phyloP scores from a whole-genome alignment of 495 filamentous ascomycete genomes.

The Polyplosphaeria fusca region DNA sequence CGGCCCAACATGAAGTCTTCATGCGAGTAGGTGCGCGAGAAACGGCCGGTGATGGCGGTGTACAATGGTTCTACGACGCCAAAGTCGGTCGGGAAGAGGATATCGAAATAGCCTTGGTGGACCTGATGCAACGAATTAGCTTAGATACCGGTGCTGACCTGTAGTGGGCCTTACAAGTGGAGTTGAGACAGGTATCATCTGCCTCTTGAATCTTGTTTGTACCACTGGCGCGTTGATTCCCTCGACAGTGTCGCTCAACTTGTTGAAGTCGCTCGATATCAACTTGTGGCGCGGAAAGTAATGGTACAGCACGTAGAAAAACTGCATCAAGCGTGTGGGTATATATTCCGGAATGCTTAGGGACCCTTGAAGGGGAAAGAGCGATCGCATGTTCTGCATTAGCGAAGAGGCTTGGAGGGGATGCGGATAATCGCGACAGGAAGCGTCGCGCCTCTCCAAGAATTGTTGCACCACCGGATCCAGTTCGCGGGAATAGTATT shows the following conservation, averaged over 20 bases:
- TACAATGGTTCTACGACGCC: slow-evolving; percentile 83
- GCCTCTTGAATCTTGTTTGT: slow-evolving; percentile 83
- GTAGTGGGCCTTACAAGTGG: slow-evolving; percentile 66
- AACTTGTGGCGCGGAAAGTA: slow-evolving; percentile 89
- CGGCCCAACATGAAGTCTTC: slow-evolving; percentile 86
- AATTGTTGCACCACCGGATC: slow-evolving; percentile 83
- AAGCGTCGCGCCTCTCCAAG: slow-evolving; percentile 69
- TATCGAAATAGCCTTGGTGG: slow-evolving; percentile 97
- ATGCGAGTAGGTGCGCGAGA: slow-evolving; percentile 79
- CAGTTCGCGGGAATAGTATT: slow-evolving; percentile 76
- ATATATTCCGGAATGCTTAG: slow-evolving; percentile 84
- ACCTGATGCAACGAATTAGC: slow-evolving; percentile 53
- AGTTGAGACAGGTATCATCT: slow-evolving; percentile 83
- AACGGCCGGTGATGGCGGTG: slow-evolving; percentile 81
- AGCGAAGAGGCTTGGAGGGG: slow-evolving; percentile 54
- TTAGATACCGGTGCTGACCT: neutral
- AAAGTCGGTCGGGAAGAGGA: slow-evolving; percentile 97
- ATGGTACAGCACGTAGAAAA: slow-evolving; percentile 82
- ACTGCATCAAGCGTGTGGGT: slow-evolving; percentile 89
- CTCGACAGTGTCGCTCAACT: slow-evolving; percentile 71
- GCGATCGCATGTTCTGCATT: slow-evolving; percentile 55
- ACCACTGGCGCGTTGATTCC: slow-evolving; percentile 92
- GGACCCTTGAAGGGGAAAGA: slow-evolving; percentile 67
- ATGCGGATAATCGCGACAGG: slow-evolving; percentile 55
- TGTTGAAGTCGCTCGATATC: slow-evolving; percentile 86